A percentile compares a stretch with the other conserved stretches of the same genome.
Evolutionary conservation across 179 eudicot species (phyloP).

Genomic region (Beta macrorhiza): DNA sequence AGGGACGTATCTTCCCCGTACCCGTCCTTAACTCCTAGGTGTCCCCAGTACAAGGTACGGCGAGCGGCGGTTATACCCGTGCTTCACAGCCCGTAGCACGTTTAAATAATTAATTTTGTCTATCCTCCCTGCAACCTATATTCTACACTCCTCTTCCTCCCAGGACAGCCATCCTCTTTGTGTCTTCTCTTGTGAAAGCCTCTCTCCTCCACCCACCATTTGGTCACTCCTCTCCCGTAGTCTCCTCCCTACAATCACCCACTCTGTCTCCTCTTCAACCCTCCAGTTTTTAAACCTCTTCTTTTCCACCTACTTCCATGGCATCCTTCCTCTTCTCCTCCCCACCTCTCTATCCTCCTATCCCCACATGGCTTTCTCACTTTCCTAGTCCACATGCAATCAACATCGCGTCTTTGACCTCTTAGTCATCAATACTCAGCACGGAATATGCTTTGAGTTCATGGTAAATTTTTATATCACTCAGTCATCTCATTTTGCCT

Average conservation of each 20-base stretch:
- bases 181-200: background rate
- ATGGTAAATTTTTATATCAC: too few relatives aligned
- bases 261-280: background rate
- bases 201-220: background rate
- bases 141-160: background rate
- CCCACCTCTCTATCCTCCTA: background rate
- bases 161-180: background rate
- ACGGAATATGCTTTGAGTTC: too few relatives aligned
- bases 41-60: too few relatives aligned
- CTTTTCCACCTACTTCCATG: background rate
- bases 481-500: too few relatives aligned
- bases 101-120: too few relatives aligned
- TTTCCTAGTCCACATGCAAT: background rate
- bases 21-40: too few relatives aligned
- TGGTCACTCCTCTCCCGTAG: background rate
- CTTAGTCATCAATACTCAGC: background rate
- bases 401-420: background rate
- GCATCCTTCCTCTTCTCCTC: background rate
- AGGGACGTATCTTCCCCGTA: too few relatives aligned
- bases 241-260: background rate
- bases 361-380: background rate
- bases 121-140: background rate
- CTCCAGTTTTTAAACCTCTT: background rate
- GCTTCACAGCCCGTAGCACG: too few relatives aligned
- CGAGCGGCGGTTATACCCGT: too few relatives aligned